Evolutionary conservation across 2,329 filamentous ascomycete genomes (phyloP).

Genomic region (Pseudophaeomoniella oleicola): DNA sequence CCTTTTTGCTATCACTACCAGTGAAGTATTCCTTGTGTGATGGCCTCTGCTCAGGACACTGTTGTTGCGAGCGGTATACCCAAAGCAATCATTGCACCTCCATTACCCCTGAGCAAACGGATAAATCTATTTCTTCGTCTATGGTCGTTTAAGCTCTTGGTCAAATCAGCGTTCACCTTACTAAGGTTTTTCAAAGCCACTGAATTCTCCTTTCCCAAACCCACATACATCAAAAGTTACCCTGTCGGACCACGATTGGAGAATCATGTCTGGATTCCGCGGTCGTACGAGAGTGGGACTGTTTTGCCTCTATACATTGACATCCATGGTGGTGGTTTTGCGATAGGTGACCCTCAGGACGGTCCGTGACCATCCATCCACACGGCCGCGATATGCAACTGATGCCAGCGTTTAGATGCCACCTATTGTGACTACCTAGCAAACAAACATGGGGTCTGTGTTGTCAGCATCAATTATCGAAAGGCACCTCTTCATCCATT

Average conservation of each 20-base stretch:
- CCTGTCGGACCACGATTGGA: neutral
- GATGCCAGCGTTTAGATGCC: too few relatives aligned
- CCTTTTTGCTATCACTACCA: neutral
- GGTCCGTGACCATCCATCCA: too few relatives aligned
- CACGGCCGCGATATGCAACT: too few relatives aligned
- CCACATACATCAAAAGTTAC: conserved; percentile 1
- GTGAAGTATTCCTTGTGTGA: too few relatives aligned
- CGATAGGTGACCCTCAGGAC: conserved; percentile 25
- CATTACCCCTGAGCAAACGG: neutral
- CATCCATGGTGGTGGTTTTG: conserved; percentile 39
- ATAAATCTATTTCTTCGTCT: neutral
- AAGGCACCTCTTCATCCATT: conserved; percentile 32
- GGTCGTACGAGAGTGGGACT: conserved; percentile 12
- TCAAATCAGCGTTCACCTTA: neutral
- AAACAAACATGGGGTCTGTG: conserved; percentile 24
- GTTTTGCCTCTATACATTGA: conserved; percentile 29
- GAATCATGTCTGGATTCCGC: conserved; percentile 1
- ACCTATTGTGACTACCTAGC: conserved; percentile 33
- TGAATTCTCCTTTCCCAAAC: neutral
- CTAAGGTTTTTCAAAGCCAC: neutral
- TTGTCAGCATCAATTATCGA: conserved; percentile 35
- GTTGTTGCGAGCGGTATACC: neutral
- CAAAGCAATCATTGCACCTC: neutral
- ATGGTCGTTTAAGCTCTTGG: conserved; percentile 1
- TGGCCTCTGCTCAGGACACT: neutral